phyloP scores from a whole-genome alignment of 371 early-diverging fungal genomes.

The Rhizopus delemar region DNA sequence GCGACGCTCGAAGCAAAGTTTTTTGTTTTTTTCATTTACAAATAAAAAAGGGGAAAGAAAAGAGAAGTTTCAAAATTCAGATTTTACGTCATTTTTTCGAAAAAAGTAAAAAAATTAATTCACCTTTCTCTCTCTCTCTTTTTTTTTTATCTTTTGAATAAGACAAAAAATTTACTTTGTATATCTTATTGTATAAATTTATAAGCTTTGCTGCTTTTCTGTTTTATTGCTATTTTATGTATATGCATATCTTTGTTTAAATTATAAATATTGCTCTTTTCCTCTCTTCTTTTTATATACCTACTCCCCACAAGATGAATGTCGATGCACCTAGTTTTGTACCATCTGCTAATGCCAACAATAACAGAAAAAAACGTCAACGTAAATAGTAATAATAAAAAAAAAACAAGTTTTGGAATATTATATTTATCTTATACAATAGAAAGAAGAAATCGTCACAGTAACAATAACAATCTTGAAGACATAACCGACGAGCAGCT shows the following conservation, averaged over 20 bases:
- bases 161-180: background rate
- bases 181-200: background rate
- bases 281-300: background rate
- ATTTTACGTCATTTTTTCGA: background rate
- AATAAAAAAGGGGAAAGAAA: slow-evolving; percentile 7
- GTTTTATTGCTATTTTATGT: background rate
- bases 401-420: background rate
- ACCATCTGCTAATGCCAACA: slow-evolving; percentile 6
- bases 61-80: background rate
- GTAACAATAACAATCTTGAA: slow-evolving; percentile 3
- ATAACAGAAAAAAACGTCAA: slow-evolving; percentile 11
- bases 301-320: slow-evolving; percentile 13
- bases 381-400: slow-evolving; percentile 2
- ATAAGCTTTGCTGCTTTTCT: background rate
- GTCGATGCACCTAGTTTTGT: slow-evolving; percentile 30
- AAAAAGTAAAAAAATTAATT: background rate
- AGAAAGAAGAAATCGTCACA: background rate
- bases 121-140: background rate
- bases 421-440: background rate
- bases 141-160: background rate
- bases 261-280: background rate
- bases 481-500: slow-evolving; percentile 5
- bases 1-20: slow-evolving; percentile 21
- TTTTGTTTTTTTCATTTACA: slow-evolving; percentile 27
- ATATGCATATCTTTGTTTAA: background rate